Conservation (phyloP, 225 moss, liverwort and hornwort genomes). For the Sphagnum tenellum region DNA sequence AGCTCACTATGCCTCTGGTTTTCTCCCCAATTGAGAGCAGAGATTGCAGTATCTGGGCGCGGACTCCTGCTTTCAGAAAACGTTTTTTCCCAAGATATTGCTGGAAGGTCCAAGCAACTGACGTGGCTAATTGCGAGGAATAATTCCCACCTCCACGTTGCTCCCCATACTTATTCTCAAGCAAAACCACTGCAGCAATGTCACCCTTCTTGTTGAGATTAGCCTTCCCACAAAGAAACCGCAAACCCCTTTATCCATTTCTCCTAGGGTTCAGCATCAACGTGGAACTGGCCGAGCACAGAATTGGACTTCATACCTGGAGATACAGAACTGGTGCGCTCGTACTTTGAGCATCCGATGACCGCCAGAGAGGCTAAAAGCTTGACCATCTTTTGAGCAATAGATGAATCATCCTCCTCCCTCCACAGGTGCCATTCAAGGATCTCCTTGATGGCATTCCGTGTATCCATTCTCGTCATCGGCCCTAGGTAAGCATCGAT, state of each 20-base stretch:
- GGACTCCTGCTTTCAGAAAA: conserved; percentile 19
- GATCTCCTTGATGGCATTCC: conserved; percentile 26
- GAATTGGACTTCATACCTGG: too few species aligned
- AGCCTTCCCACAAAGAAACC: too few species aligned
- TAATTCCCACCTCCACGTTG: background rate
- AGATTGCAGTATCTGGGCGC: conserved; percentile 28
- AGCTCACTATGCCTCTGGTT: conserved; percentile 25
- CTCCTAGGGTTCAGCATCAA: too few species aligned
- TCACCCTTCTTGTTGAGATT: too few species aligned
- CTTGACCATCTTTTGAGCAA: conserved; percentile 52
- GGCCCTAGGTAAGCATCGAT: conserved; percentile 37
- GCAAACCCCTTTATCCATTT: too few species aligned
- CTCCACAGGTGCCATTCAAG: conserved; percentile 56
- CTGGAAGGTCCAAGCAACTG: conserved; percentile 14
- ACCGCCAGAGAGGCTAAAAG: conserved; percentile 45
- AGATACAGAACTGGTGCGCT: conserved; percentile 5
- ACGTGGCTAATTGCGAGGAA: conserved; percentile 10
- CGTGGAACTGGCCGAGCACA: too few species aligned
- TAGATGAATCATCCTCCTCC: conserved; percentile 50
- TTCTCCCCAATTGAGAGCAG: conserved; percentile 37
- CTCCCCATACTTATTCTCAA: too few species aligned
- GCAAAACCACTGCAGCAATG: too few species aligned
- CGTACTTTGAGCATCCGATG: conserved; percentile 13
- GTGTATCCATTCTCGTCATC: conserved; percentile 18
- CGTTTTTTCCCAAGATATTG: conserved; percentile 22